Conservation (phyloP, 148 eudicot genomes). For the Chenopodium berlandieri region DNA sequence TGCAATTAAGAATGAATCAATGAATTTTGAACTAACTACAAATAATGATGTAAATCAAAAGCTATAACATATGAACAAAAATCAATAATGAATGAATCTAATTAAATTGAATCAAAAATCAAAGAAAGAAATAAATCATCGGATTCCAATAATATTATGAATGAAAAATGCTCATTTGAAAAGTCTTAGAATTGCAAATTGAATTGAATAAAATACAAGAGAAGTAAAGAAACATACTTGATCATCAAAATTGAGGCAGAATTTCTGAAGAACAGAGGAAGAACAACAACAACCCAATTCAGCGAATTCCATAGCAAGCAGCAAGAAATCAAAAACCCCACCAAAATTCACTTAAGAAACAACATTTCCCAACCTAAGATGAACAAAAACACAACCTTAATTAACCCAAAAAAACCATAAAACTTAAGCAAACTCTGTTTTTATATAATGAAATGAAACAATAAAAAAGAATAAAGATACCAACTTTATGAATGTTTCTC, state of each 20-base stretch:
- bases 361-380: neutral
- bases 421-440: conserved; percentile 28
- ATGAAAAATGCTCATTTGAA: conserved; percentile 36
- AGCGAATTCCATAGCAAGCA: conserved; percentile 26
- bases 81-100: conserved; percentile 16
- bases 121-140: conserved; percentile 41
- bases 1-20: conserved; percentile 46
- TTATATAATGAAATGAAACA: conserved; percentile 29
- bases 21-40: conserved; percentile 21
- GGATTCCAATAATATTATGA: conserved; percentile 54
- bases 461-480: conserved; percentile 10
- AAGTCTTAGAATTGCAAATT: conserved; percentile 24
- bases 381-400: conserved; percentile 17
- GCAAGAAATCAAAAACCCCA: conserved; percentile 9
- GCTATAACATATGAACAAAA: conserved; percentile 59
- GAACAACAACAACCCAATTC: conserved; percentile 33
- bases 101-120: neutral
- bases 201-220: conserved; percentile 16
- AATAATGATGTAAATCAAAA: conserved; percentile 6
- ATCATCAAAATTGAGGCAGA: conserved; percentile 37
- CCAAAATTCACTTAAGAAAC: neutral
- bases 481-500: conserved; percentile 15
- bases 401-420: conserved; percentile 39
- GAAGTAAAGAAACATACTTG: conserved; percentile 34
- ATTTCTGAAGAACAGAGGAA: conserved; percentile 30